Conservation (phyloP, 345 rosid species). For the Chamaenerion angustifolium region DNA sequence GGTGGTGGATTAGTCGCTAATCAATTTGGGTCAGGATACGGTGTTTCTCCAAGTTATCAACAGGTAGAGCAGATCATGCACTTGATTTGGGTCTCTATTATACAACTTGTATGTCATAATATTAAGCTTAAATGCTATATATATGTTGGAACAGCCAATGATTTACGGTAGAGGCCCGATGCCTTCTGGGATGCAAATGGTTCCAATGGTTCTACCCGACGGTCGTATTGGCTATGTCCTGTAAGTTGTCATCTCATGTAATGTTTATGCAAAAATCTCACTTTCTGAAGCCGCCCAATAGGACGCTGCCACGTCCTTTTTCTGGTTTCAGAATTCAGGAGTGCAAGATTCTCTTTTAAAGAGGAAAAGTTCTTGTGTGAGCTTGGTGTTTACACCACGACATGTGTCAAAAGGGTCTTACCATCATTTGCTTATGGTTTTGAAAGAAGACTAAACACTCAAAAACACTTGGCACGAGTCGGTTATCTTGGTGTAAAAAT, state of each 20-base stretch:
- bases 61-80: conserved; percentile 31
- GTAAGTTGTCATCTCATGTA: conserved; percentile 31
- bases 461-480: too few species aligned
- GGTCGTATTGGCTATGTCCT: conserved; percentile 94
- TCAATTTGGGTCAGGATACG: conserved; percentile 66
- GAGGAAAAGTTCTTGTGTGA: too few species aligned
- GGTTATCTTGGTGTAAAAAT: too few species aligned
- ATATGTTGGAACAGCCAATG: conserved; percentile 43
- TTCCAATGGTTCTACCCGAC: conserved; percentile 98
- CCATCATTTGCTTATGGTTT: too few species aligned
- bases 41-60: conserved; percentile 50
- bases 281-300: too few species aligned
- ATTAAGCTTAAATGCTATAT: conserved; percentile 7
- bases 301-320: too few species aligned
- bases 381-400: too few species aligned
- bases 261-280: too few species aligned
- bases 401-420: too few species aligned
- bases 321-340: too few species aligned
- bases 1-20: conserved; percentile 52
- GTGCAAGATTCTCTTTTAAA: too few species aligned
- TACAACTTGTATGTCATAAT: neutral
- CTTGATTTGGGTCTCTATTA: neutral
- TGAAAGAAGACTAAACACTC: too few species aligned
- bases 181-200: conserved; percentile 99
- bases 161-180: conserved; percentile 92